Conservation (phyloP, 2,329 filamentous ascomycete species). For the Ceratocystis eucalypticola region DNA sequence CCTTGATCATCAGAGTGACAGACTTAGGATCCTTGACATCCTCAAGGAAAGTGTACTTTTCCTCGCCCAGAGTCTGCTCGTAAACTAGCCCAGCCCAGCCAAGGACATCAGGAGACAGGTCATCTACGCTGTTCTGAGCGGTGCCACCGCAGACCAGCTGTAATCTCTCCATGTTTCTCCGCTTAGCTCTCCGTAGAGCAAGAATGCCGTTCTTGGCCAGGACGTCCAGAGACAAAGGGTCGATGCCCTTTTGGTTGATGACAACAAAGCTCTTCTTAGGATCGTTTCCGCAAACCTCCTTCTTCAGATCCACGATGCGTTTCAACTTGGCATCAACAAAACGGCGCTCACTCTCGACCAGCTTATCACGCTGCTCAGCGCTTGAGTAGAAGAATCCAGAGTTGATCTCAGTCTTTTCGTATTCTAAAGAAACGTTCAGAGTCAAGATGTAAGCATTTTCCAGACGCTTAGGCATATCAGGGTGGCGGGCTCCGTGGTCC, state of each 20-base stretch:
- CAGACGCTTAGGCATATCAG: conserved; percentile 93
- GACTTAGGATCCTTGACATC: conserved; percentile 98
- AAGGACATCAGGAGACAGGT: conserved; percentile 72
- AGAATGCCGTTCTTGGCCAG: conserved; percentile 97
- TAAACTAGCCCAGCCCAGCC: conserved; percentile 96
- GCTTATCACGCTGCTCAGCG: conserved; percentile 91
- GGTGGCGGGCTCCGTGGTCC: conserved; percentile 90
- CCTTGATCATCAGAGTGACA: conserved; percentile 94
- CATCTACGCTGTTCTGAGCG: conserved; percentile 93
- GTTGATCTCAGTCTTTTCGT: conserved; percentile 99
- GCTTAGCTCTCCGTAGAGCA: conserved; percentile 84
- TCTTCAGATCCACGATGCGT: conserved; percentile 97
- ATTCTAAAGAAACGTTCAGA: conserved; percentile 91
- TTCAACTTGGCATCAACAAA: conserved; percentile 94
- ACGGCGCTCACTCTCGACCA: conserved; percentile 90
- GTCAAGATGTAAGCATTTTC: conserved; percentile 93
- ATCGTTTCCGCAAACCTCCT: conserved; percentile 88
- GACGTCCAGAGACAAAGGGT: conserved; percentile 88
- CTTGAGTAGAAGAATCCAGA: conserved; percentile 97
- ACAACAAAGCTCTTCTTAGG: conserved; percentile 92
- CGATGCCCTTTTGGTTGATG: conserved; percentile 98
- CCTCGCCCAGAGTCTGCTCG: conserved; percentile 92
- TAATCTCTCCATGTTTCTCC: conserved; percentile 96
- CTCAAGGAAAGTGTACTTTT: conserved; percentile 98
- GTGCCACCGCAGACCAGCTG: conserved; percentile 86